These are phyloP conservation scores for Nicotiana benthamiana DNA, from an alignment of 257 asterid genomes.

Conservation along the genomic window DNA sequence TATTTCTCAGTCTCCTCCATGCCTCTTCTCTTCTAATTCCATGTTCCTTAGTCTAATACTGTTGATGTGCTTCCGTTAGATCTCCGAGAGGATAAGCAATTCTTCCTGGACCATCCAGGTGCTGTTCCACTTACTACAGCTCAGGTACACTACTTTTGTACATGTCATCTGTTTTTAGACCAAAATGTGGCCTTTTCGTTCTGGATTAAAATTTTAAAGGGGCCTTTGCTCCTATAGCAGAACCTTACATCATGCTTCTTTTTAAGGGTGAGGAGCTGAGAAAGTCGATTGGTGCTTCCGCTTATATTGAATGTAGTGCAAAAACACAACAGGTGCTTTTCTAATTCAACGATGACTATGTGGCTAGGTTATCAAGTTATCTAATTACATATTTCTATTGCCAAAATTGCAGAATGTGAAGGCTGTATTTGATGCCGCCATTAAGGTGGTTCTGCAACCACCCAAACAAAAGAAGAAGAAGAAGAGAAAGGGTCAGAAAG, in stretches of 20 bases:
- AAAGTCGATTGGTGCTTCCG: slow-evolving; percentile 67
- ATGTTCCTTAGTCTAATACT: neutral
- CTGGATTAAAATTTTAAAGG: neutral
- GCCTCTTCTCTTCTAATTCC: neutral
- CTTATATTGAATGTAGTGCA: slow-evolving; percentile 82
- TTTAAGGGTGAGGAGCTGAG: slow-evolving; percentile 82
- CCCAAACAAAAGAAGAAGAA: slow-evolving; percentile 65
- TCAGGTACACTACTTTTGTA: slow-evolving; percentile 33
- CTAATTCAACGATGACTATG: neutral
- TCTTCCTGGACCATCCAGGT: too few species aligned
- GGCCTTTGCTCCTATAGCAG: neutral
- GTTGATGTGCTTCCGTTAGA: too few species aligned
- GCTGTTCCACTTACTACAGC: slow-evolving; percentile 18
- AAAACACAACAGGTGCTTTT: slow-evolving; percentile 66
- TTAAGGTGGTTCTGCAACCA: slow-evolving; percentile 69
- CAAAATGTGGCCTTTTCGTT: neutral
- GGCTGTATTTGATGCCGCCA: slow-evolving; percentile 83
- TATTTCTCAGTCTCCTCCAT: neutral
- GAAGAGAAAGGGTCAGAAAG: slow-evolving; percentile 69
- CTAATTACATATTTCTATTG: neutral
- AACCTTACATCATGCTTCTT: slow-evolving; percentile 10
- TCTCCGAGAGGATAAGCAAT: too few species aligned
- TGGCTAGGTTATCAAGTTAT: neutral
- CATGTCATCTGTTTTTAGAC: neutral
- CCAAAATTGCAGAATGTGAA: slow-evolving; percentile 58